phyloP scores from a whole-genome alignment of 2,329 filamentous ascomycete species.

The Fusarium pilosicola region DNA sequence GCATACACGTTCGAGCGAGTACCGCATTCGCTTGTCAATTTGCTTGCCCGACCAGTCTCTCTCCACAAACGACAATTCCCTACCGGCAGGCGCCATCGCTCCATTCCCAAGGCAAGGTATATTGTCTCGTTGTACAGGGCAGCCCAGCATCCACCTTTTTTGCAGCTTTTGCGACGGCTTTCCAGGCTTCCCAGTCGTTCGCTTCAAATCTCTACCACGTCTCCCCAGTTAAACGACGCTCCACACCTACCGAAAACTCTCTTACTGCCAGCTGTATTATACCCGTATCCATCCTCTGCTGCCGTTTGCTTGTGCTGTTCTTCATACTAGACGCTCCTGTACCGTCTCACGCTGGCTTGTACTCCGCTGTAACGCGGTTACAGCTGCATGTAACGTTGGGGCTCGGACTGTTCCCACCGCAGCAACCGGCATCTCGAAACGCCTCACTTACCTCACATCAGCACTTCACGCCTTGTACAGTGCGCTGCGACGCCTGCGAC shows the following conservation, averaged over 20 bases:
- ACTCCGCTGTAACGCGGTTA: conserved; percentile 29
- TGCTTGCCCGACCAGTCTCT: conserved; percentile 22
- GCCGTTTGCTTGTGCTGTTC: conserved; percentile 4
- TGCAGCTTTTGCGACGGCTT: conserved; percentile 16
- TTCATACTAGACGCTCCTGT: conserved; percentile 12
- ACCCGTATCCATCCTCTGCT: conserved; percentile 14
- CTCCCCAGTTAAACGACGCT: conserved; percentile 19
- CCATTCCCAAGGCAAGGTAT: conserved; percentile 20
- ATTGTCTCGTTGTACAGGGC: conserved; percentile 26
- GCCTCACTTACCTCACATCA: conserved; percentile 36
- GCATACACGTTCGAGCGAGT: conserved; percentile 15
- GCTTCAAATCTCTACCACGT: conserved; percentile 24
- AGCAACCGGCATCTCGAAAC: conserved; percentile 50
- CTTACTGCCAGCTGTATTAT: conserved; percentile 17
- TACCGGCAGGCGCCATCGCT: conserved; percentile 5
- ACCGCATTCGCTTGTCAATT: conserved; percentile 11
- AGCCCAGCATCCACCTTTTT: conserved; percentile 22
- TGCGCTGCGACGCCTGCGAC: conserved; percentile 6
- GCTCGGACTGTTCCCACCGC: conserved; percentile 38
- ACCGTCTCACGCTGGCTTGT: conserved; percentile 25
- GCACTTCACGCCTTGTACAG: conserved; percentile 25
- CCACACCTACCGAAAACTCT: conserved; percentile 23
- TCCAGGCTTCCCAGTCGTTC: conserved; percentile 28
- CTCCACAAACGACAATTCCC: conserved; percentile 31
- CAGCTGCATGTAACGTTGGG: conserved; percentile 43